These are phyloP conservation scores for Camptophora hylomeconis DNA, from an alignment of 2,329 filamentous ascomycete species.

Conservation along the genomic window DNA sequence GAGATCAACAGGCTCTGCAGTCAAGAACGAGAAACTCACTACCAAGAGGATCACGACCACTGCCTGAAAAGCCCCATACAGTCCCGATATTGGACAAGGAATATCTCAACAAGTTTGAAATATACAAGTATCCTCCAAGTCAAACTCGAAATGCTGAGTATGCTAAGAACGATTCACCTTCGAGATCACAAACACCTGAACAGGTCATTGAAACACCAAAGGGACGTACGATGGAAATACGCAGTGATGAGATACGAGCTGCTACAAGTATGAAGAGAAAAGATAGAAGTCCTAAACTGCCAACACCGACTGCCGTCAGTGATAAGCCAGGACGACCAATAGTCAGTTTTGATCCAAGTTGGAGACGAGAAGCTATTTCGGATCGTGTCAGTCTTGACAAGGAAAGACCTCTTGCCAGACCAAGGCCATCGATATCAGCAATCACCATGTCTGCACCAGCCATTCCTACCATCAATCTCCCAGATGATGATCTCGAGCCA, in stretches of 20 bases:
- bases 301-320: constrained; percentile 81
- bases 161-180: constrained; percentile 53
- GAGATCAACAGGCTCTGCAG: constrained; percentile 32
- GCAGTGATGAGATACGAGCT: constrained; percentile 73
- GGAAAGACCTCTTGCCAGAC: constrained; percentile 14
- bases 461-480: constrained; percentile 22
- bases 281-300: constrained; percentile 75
- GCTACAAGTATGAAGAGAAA: constrained; percentile 82
- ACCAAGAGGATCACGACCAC: constrained; percentile 28
- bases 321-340: constrained; percentile 83
- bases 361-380: constrained; percentile 36
- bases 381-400: constrained; percentile 26
- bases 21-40: constrained; percentile 53
- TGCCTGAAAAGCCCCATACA: constrained; percentile 26
- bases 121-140: constrained; percentile 69
- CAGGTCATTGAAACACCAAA: constrained; percentile 30
- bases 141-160: constrained; percentile 75
- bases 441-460: constrained; percentile 35
- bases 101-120: constrained; percentile 50
- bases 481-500: constrained; percentile 15
- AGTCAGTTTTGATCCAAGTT: constrained; percentile 86
- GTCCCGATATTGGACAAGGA: constrained; percentile 24
- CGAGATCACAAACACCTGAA: constrained; percentile 19
- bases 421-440: constrained; percentile 30
- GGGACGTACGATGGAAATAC: constrained; percentile 56